A percentile compares a stretch with the other conserved stretches of the same genome.
Evolutionary conservation across 805 yeast species (phyloP).

Genomic region (Isabelozyma rhagii): DNA sequence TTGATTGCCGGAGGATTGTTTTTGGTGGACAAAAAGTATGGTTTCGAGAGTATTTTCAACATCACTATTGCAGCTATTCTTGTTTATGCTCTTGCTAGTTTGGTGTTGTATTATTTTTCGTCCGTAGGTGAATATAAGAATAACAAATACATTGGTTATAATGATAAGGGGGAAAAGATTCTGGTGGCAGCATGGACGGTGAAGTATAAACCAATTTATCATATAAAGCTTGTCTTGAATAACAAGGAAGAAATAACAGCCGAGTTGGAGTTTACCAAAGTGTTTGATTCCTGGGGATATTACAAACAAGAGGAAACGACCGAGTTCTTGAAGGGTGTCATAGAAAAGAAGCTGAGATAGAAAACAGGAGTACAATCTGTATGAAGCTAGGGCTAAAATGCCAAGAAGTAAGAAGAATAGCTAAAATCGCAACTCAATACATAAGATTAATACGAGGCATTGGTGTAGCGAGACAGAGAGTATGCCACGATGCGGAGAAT

Average conservation of each 20-base stretch:
- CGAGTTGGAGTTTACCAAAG: constrained; percentile 32
- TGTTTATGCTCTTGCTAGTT: constrained; percentile 36
- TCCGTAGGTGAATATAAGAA: constrained; percentile 35
- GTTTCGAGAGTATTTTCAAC: constrained; percentile 38
- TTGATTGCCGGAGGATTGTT: constrained; percentile 44
- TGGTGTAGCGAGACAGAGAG: too few relatives aligned
- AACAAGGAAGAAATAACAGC: constrained; percentile 15
- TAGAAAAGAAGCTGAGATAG: constrained; percentile 3
- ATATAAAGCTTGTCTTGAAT: constrained; percentile 29
- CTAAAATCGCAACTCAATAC: too few relatives aligned
- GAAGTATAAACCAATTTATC: constrained; percentile 46
- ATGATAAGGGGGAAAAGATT: constrained; percentile 29
- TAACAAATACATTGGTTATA: constrained; percentile 45
- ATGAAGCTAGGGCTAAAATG: too few relatives aligned
- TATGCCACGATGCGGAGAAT: too few relatives aligned
- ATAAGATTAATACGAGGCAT: too few relatives aligned
- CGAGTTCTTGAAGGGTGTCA: constrained; percentile 15
- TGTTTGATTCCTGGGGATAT: constrained; percentile 48
- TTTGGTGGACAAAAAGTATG: constrained; percentile 46
- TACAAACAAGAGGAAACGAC: constrained; percentile 34
- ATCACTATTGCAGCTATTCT: constrained; percentile 33
- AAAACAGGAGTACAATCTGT: neutral
- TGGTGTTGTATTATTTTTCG: constrained; percentile 29
- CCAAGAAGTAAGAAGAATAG: too few relatives aligned
- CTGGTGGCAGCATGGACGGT: constrained; percentile 37